Evolutionary conservation across 345 rosid species (phyloP), one percentile per base, ranked within the genome.

Genomic region (Aquilaria malaccensis): DNA sequence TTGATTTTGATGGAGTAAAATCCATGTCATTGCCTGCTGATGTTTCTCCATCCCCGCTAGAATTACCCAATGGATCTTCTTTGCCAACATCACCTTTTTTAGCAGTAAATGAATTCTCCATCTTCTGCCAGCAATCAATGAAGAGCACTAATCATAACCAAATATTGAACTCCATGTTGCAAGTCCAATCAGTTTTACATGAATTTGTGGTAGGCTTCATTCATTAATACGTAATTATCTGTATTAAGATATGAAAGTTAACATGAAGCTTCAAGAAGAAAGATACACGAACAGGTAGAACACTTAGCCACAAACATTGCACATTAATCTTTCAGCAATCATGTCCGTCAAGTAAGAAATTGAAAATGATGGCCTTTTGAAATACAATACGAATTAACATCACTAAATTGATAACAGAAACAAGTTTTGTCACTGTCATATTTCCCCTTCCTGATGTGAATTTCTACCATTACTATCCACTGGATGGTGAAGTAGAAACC

Each of bases 21-120:
- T 69, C 66, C 52, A 70, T 57, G 49, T 56, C 60, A 51, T 22
- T 51, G 13, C 63, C 66, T 15, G 45, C 67, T 30, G 67, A 64
- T 47, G 59, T 52, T 62, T 76, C 72, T 64, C 37, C 66, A 12
- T 52, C 69, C 29, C 72, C 67, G 60, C 57, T 56, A 60, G 45
- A 62, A 59, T 55, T 67, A 46, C 53, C 55, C 56, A 58, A 55
- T 59, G 80, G 76, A 72, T 75, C 90, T 41, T 77, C 86, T 60
- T 70, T 61, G 62, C 72, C 78, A 68, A 9, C n/a, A 30, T 69
- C 77, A 29, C 73, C 84, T 50, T 79, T 80, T 59, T 50, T 78
- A 66, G 66, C 65, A 59, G 50, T 65, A 70, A 72, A 53, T 64
- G 57, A 11, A 58, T 71, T 76, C 55, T 79, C 91, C 98, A 88